phyloP scores from a whole-genome alignment of 306 rosid species.

The Pterocarpus santalinus region DNA sequence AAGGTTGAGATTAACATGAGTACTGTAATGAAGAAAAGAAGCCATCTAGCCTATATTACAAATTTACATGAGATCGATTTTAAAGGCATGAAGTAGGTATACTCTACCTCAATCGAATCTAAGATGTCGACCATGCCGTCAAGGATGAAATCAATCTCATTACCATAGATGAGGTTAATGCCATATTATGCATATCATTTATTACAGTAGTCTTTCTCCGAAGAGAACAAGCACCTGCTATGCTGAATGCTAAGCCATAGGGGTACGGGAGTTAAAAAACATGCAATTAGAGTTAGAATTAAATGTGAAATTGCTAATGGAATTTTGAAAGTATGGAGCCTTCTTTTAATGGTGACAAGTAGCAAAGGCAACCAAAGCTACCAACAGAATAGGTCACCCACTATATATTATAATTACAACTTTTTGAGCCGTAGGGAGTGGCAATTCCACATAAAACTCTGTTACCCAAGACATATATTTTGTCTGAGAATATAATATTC shows the following conservation, averaged over 20 bases:
- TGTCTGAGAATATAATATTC: slow-evolving; percentile 34
- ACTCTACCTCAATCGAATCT: neutral
- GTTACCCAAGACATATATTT: slow-evolving; percentile 3
- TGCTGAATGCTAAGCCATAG: neutral
- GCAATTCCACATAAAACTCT: slow-evolving; percentile 25
- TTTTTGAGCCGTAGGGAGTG: slow-evolving; percentile 1
- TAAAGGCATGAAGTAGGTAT: neutral
- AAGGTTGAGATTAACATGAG: neutral
- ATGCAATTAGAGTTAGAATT: slow-evolving; percentile 2
- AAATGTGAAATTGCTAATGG: neutral
- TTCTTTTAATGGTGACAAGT: neutral
- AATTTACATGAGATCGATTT: neutral
- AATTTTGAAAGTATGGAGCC: neutral
- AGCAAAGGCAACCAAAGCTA: slow-evolving; percentile 22
- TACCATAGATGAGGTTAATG: neutral
- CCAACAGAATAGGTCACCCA: slow-evolving; percentile 17
- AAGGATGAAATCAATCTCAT: too few relatives aligned
- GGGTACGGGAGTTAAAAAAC: neutral
- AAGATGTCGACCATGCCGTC: too few relatives aligned
- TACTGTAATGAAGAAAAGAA: neutral
- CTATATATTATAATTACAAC: neutral
- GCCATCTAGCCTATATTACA: neutral
- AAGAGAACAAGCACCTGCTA: neutral
- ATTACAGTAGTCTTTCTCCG: neutral
- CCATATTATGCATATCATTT: neutral